Conservation (phyloP, 1,139 yeast genomes). For the Yamadazyma conglobata region DNA sequence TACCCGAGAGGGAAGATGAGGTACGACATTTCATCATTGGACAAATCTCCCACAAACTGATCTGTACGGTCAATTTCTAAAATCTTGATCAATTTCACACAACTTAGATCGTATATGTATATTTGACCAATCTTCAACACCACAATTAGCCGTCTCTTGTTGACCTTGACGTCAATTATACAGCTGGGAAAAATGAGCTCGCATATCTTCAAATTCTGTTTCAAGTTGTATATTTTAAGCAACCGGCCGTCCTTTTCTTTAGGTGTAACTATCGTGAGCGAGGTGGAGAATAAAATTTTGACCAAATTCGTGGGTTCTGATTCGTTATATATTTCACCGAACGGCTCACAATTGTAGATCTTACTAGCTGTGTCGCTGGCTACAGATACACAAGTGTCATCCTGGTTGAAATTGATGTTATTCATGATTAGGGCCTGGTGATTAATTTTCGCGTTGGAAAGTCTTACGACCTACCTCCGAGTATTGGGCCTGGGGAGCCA, state of each 20-base stretch:
- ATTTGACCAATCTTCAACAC: slow-evolving; percentile 59
- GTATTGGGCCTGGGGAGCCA: too few relatives aligned
- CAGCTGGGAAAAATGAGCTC: slow-evolving; percentile 66
- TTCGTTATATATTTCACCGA: slow-evolving; percentile 38
- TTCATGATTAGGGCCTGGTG: too few relatives aligned
- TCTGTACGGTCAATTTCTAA: slow-evolving; percentile 34
- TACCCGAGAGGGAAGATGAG: slow-evolving; percentile 37
- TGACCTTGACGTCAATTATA: slow-evolving; percentile 59
- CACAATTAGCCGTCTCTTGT: slow-evolving; percentile 62
- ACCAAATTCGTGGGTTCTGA: slow-evolving; percentile 31
- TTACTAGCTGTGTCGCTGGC: slow-evolving; percentile 33
- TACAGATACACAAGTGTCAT: slow-evolving; percentile 38
- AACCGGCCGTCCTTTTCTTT: slow-evolving; percentile 42
- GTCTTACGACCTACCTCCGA: too few relatives aligned
- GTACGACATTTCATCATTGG: slow-evolving; percentile 46
- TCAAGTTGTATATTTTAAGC: slow-evolving; percentile 62
- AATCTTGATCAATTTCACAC: slow-evolving; percentile 64
- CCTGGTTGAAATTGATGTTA: slow-evolving; percentile 44
- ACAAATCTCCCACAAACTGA: slow-evolving; percentile 42
- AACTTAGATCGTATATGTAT: slow-evolving; percentile 68
- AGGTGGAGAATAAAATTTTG: slow-evolving; percentile 70
- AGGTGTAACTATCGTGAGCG: slow-evolving; percentile 62
- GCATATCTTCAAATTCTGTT: slow-evolving; percentile 65
- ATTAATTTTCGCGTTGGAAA: too few relatives aligned
- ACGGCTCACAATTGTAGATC: slow-evolving; percentile 47